A percentile compares a stretch with the other conserved stretches of the same genome.
These are phyloP conservation scores for Torulaspora globosa DNA, from an alignment of 1,139 yeast species.

Conservation along the genomic window DNA sequence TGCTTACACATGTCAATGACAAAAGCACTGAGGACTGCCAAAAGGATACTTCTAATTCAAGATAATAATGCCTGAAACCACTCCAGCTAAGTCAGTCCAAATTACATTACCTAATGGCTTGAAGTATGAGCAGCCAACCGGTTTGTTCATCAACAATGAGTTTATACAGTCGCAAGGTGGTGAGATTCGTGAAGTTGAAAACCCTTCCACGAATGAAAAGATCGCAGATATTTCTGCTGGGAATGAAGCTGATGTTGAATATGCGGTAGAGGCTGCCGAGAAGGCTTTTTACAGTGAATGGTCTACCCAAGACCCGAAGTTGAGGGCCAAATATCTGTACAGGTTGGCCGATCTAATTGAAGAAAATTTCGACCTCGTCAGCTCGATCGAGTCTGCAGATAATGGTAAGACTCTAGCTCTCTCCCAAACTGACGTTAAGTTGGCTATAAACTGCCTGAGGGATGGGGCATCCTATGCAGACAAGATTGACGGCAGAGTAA, in stretches of 20 bases:
- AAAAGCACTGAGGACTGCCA: background rate
- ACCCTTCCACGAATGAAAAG: conserved; percentile 60
- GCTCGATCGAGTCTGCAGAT: conserved; percentile 57
- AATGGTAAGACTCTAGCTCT: conserved; percentile 54
- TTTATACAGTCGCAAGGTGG: conserved; percentile 62
- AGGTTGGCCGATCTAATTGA: conserved; percentile 54
- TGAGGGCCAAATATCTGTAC: conserved; percentile 44
- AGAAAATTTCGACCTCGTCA: conserved; percentile 45
- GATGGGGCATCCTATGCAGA: conserved; percentile 87
- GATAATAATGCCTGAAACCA: conserved; percentile 8
- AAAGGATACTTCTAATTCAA: background rate
- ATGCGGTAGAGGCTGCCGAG: conserved; percentile 60
- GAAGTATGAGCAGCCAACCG: conserved; percentile 62
- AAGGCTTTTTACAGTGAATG: conserved; percentile 50
- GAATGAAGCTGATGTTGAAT: conserved; percentile 53
- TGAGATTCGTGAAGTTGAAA: conserved; percentile 56
- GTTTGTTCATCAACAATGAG: conserved; percentile 78
- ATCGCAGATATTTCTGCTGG: conserved; percentile 55
- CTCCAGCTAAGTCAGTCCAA: conserved; percentile 39
- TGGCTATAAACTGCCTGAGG: conserved; percentile 52
- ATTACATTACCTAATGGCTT: conserved; percentile 57
- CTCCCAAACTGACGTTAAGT: conserved; percentile 53
- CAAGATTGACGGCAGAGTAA: conserved; percentile 65
- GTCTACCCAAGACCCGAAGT: conserved; percentile 43
- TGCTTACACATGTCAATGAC: background rate